phyloP scores from a whole-genome alignment of 2,329 filamentous ascomycete species.

The Trichoderma oligosporum region DNA sequence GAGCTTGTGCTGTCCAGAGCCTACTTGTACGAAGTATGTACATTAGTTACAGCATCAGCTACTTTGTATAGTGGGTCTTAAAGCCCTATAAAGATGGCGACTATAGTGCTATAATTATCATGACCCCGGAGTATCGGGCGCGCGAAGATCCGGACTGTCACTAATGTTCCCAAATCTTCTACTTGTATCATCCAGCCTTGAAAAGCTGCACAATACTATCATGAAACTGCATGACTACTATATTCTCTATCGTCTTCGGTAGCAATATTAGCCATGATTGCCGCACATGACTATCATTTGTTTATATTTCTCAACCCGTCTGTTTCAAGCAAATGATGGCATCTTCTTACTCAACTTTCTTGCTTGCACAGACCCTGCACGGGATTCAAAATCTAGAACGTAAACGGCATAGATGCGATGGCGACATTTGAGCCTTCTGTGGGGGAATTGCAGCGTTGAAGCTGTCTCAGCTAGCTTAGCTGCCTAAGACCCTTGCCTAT shows the following conservation, averaged over 20 bases:
- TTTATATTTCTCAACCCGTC: neutral
- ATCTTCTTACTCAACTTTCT: neutral
- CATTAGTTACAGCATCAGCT: neutral
- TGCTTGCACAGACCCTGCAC: neutral
- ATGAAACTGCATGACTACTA: too few species aligned
- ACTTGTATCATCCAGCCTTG: neutral
- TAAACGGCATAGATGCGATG: slow-evolving; percentile 13
- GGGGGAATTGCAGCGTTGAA: slow-evolving; percentile 7
- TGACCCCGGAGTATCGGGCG: neutral
- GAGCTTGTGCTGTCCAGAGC: neutral
- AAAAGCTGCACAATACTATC: too few species aligned
- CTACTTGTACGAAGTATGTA: neutral
- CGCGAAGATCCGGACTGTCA: neutral
- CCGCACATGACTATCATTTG: neutral
- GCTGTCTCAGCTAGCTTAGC: neutral
- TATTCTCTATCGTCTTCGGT: neutral
- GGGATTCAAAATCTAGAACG: neutral
- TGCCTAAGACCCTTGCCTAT: slow-evolving; percentile 1
- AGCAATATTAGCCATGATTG: neutral
- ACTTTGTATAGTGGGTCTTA: neutral
- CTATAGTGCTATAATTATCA: neutral
- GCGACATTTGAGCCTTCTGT: slow-evolving; percentile 16
- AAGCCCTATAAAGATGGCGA: neutral
- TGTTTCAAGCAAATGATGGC: neutral
- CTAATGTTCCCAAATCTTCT: neutral